phyloP scores from a whole-genome alignment of 2,329 filamentous ascomycete genomes.

The Pseudocercospora crystallina region DNA sequence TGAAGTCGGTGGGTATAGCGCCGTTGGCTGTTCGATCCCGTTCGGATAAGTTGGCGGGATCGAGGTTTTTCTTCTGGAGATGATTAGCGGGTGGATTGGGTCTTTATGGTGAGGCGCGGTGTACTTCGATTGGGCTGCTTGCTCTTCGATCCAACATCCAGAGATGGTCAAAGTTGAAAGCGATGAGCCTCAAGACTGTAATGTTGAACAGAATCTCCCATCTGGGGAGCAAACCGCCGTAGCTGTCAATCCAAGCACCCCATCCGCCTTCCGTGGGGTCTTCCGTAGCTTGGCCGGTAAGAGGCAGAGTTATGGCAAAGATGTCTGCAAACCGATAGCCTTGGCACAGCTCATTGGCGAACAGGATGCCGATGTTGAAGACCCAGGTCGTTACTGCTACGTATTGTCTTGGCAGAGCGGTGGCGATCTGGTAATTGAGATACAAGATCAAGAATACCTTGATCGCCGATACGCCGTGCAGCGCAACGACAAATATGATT shows the following conservation, averaged over 20 bases:
- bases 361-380: slow-evolving; percentile 83
- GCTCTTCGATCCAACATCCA: slow-evolving; percentile 73
- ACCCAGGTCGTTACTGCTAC: slow-evolving; percentile 79
- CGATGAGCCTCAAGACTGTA: slow-evolving; percentile 86
- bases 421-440: slow-evolving; percentile 79
- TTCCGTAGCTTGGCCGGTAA: slow-evolving; percentile 40
- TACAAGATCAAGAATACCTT: slow-evolving; percentile 81
- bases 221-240: slow-evolving; percentile 78
- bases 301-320: slow-evolving; percentile 52
- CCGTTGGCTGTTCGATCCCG: slow-evolving; percentile 79
- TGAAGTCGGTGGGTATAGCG: slow-evolving; percentile 69
- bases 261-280: slow-evolving; percentile 46
- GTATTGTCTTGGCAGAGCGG: slow-evolving; percentile 65
- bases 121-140: slow-evolving; percentile 77
- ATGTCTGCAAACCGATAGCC: slow-evolving; percentile 74
- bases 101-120: slow-evolving; percentile 31
- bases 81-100: slow-evolving; percentile 54
- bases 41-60: slow-evolving; percentile 83
- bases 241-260: slow-evolving; percentile 72
- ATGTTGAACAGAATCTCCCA: slow-evolving; percentile 99
- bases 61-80: slow-evolving; percentile 94
- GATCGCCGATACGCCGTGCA: slow-evolving; percentile 82
- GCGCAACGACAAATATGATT: slow-evolving; percentile 69
- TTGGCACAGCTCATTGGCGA: slow-evolving; percentile 80
- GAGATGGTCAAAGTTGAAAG: slow-evolving; percentile 95